These are phyloP conservation scores for Apostasia shenzhenica DNA, from an alignment of 106 monocot species.

Conservation along the genomic window DNA sequence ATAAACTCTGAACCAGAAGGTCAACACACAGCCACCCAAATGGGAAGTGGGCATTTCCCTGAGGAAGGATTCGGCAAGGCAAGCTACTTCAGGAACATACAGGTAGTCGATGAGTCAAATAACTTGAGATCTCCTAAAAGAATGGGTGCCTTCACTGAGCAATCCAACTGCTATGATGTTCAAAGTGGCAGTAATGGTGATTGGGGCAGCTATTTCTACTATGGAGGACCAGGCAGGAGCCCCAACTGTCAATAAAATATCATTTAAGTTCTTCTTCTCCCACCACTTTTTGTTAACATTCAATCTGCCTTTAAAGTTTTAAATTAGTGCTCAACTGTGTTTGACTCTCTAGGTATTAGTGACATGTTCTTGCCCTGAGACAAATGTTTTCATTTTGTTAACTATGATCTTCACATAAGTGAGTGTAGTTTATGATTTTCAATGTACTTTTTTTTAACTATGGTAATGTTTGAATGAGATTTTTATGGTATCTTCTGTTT, in stretches of 20 bases:
- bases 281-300: too few species aligned
- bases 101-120: conserved; percentile 48
- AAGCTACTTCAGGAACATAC: conserved; percentile 54
- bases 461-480: too few species aligned
- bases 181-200: conserved; percentile 7
- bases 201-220: conserved; percentile 15
- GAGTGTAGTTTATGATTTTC: too few species aligned
- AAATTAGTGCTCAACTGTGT: too few species aligned
- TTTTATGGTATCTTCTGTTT: background rate
- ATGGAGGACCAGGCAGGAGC: conserved; percentile 14
- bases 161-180: conserved; percentile 14
- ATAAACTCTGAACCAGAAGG: conserved; percentile 48
- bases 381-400: too few species aligned
- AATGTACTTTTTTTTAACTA: too few species aligned
- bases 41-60: conserved; percentile 58
- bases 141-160: conserved; percentile 19
- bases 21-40: conserved; percentile 51
- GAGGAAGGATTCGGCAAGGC: conserved; percentile 52
- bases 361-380: too few species aligned
- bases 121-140: conserved; percentile 30
- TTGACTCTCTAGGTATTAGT: too few species aligned
- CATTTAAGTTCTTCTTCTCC: background rate
- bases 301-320: too few species aligned
- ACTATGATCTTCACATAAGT: too few species aligned
- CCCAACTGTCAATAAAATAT: conserved; percentile 11